These are phyloP conservation scores for Aspergillus costaricaensis DNA, from an alignment of 2,329 filamentous ascomycete genomes.

Conservation along the genomic window DNA sequence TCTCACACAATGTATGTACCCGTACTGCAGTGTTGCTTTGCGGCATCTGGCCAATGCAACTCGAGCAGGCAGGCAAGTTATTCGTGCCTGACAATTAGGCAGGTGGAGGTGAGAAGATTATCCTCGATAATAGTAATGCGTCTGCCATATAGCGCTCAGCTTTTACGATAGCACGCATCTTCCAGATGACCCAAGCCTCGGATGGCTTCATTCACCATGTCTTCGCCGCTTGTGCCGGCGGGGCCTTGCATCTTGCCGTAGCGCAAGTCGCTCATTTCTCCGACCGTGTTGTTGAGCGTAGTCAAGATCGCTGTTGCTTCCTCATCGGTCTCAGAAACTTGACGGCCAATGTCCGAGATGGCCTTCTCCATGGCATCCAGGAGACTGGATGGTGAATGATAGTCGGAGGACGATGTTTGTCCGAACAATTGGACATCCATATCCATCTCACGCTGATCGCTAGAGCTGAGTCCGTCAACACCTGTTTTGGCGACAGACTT, in stretches of 20 bases:
- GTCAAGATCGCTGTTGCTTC: conserved; percentile 64
- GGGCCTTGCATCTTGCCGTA: conserved; percentile 68
- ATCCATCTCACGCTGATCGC: conserved; percentile 43
- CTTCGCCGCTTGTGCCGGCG: conserved; percentile 54
- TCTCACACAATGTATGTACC: background rate
- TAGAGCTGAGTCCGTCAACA: conserved; percentile 34
- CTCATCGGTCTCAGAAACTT: conserved; percentile 66
- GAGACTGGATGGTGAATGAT: conserved; percentile 65
- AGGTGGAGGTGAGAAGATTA: background rate
- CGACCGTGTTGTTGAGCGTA: conserved; percentile 66
- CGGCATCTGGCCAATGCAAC: background rate
- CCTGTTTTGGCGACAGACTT: conserved; percentile 34
- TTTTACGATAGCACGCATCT: conserved; percentile 57
- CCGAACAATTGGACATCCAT: conserved; percentile 64
- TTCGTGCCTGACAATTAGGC: background rate
- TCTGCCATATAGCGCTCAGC: background rate
- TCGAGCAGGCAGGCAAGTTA: background rate
- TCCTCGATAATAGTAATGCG: background rate
- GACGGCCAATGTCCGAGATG: conserved; percentile 64
- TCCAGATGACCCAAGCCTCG: conserved; percentile 67
- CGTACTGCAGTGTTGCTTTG: background rate
- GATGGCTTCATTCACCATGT: conserved; percentile 66
- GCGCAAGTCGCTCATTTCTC: conserved; percentile 76
- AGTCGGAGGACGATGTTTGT: conserved; percentile 45
- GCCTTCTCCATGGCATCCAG: conserved; percentile 70